phyloP scores from a whole-genome alignment of 495 filamentous ascomycete genomes.

The Hypoxylon intermedium region DNA sequence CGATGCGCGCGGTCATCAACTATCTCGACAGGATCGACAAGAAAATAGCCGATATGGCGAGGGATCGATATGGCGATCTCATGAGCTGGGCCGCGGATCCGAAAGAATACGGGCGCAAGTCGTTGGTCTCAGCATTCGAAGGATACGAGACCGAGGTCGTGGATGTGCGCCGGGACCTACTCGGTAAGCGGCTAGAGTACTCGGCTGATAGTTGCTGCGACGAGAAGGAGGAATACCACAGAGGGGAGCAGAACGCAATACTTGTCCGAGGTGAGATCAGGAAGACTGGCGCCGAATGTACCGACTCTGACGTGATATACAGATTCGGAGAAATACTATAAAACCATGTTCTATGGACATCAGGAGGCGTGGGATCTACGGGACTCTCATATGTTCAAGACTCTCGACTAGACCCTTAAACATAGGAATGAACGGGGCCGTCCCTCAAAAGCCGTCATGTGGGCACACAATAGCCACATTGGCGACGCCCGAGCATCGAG shows the following conservation, averaged over 20 bases:
- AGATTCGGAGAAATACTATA: slow-evolving; percentile 66
- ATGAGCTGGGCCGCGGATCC: slow-evolving; percentile 62
- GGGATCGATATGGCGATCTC: slow-evolving; percentile 56
- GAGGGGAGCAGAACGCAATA: slow-evolving; percentile 62
- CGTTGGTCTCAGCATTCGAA: slow-evolving; percentile 50
- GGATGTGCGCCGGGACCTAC: slow-evolving; percentile 54
- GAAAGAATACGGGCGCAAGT: slow-evolving; percentile 58
- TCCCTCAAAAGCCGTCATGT: slow-evolving; percentile 60
- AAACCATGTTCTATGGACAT: slow-evolving; percentile 64
- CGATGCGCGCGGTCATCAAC: slow-evolving; percentile 58
- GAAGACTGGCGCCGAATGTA: neutral
- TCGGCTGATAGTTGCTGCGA: slow-evolving; percentile 47
- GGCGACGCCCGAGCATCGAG: slow-evolving; percentile 65
- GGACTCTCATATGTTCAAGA: slow-evolving; percentile 66
- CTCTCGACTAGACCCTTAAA: slow-evolving; percentile 56
- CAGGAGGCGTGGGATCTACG: slow-evolving; percentile 64
- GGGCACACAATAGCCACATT: slow-evolving; percentile 68
- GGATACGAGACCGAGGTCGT: slow-evolving; percentile 60
- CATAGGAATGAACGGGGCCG: slow-evolving; percentile 52
- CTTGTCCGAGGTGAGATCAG: slow-evolving; percentile 52
- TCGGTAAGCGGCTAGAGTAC: slow-evolving; percentile 57
- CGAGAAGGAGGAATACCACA: slow-evolving; percentile 64
- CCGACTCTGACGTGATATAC: neutral
- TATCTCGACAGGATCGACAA: slow-evolving; percentile 61
- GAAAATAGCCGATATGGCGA: slow-evolving; percentile 53